Conservation (phyloP, 257 asterid species). For the Jacaranda mimosifolia region DNA sequence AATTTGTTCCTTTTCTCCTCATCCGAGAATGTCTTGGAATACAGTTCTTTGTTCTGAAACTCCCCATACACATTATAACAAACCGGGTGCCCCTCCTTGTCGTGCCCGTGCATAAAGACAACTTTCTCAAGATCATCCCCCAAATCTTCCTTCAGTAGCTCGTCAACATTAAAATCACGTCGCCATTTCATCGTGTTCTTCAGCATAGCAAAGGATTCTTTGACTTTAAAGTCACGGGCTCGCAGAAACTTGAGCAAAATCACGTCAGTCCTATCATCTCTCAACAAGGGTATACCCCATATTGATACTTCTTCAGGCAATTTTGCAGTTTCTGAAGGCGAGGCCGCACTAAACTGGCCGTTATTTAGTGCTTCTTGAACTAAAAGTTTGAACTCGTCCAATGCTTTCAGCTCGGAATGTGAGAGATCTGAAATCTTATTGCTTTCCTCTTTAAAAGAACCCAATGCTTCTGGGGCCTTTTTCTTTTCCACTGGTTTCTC, state of each 20-base stretch:
- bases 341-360: constrained; percentile 35
- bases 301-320: constrained; percentile 59
- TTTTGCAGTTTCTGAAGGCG: constrained; percentile 39
- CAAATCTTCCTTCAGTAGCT: constrained; percentile 64
- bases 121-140: constrained; percentile 87
- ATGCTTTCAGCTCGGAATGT: constrained; percentile 52
- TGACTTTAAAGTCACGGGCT: constrained; percentile 85
- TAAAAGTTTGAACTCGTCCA: constrained; percentile 60
- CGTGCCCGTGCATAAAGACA: constrained; percentile 90
- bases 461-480: constrained; percentile 56
- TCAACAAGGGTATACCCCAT: constrained; percentile 83
- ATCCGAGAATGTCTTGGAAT: constrained; percentile 60
- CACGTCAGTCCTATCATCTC: constrained; percentile 77
- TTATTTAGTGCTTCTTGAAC: constrained; percentile 56
- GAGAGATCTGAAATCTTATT: constrained; percentile 78
- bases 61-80: constrained; percentile 84
- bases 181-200: constrained; percentile 78
- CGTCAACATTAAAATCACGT: constrained; percentile 69
- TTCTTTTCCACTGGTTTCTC: constrained; percentile 41
- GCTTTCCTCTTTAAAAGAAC: constrained; percentile 84
- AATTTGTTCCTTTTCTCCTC: constrained; percentile 61
- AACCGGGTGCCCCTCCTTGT: constrained; percentile 77
- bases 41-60: constrained; percentile 77
- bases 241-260: constrained; percentile 83
- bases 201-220: constrained; percentile 74